These are phyloP conservation scores for Gautieria morchelliformis DNA, from an alignment of 768 basidiomycete genomes.

Conservation along the genomic window DNA sequence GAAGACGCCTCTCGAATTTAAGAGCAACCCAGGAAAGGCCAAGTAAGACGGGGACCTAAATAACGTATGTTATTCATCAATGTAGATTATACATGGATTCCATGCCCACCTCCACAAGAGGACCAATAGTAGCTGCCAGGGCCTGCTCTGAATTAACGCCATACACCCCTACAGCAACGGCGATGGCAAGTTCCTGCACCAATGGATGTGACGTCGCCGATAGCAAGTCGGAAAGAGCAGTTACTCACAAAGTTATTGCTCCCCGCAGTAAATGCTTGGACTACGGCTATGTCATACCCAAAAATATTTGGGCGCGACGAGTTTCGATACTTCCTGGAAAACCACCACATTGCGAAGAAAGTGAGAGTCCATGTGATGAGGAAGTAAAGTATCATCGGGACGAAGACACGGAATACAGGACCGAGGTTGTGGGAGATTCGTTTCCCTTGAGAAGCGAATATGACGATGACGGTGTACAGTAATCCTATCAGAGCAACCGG, in stretches of 20 bases:
- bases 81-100: conserved; percentile 15
- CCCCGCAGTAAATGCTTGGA: conserved; percentile 71
- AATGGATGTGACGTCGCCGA: background rate
- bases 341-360: conserved; percentile 45
- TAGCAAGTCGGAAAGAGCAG: too few species aligned
- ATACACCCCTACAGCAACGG: conserved; percentile 68
- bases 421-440: conserved; percentile 56
- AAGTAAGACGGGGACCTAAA: conserved; percentile 52
- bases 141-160: conserved; percentile 73
- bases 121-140: conserved; percentile 71
- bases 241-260: conserved; percentile 68
- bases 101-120: conserved; percentile 60
- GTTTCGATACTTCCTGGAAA: conserved; percentile 25
- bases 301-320: conserved; percentile 13
- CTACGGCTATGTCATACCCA: conserved; percentile 65
- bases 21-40: conserved; percentile 58
- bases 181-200: conserved; percentile 68
- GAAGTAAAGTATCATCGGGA: conserved; percentile 76
- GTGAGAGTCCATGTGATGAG: conserved; percentile 62
- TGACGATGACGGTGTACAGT: conserved; percentile 70
- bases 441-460: conserved; percentile 60
- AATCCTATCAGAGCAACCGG: conserved; percentile 66
- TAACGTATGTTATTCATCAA: background rate
- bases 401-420: conserved; percentile 69
- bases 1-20: conserved; percentile 29